phyloP scores from a whole-genome alignment of 1,284 basidiomycete species.

The Ustilago hordei region DNA sequence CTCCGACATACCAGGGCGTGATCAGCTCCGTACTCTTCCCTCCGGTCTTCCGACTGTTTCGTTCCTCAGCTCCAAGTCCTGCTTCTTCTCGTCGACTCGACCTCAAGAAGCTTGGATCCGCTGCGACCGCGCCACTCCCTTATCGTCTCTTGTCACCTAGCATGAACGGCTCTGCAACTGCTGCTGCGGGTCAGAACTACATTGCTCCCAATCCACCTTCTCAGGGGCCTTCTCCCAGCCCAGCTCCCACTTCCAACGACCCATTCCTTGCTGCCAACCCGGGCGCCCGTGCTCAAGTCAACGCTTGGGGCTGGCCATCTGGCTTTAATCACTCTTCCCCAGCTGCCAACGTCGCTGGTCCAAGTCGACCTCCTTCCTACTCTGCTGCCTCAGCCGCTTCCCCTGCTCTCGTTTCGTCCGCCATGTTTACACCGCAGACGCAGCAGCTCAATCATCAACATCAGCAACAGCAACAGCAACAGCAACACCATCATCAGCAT shows the following conservation, averaged over 20 bases:
- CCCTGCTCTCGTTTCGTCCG: conserved; percentile 29
- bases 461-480: conserved; percentile 34
- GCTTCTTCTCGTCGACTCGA: conserved; percentile 10
- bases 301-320: conserved; percentile 58
- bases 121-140: background rate
- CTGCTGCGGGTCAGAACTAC: conserved; percentile 39
- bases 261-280: conserved; percentile 21
- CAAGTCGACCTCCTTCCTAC: conserved; percentile 27
- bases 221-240: conserved; percentile 30
- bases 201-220: conserved; percentile 30
- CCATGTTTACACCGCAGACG: conserved; percentile 39
- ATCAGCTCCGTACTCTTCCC: background rate
- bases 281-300: conserved; percentile 38
- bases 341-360: conserved; percentile 25
- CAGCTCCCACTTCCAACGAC: conserved; percentile 26
- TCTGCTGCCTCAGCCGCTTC: conserved; percentile 27
- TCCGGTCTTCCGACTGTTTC: background rate
- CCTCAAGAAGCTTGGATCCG: conserved; percentile 16
- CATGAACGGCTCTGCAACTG: conserved; percentile 54
- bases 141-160: conserved; percentile 24
- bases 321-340: conserved; percentile 48
- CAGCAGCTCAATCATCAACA: conserved; percentile 34
- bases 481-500: conserved; percentile 24
- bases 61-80: conserved; percentile 2
- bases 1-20: background rate